Conservation (phyloP, 352 stramenopile species). For the Pythium plurisporium region DNA sequence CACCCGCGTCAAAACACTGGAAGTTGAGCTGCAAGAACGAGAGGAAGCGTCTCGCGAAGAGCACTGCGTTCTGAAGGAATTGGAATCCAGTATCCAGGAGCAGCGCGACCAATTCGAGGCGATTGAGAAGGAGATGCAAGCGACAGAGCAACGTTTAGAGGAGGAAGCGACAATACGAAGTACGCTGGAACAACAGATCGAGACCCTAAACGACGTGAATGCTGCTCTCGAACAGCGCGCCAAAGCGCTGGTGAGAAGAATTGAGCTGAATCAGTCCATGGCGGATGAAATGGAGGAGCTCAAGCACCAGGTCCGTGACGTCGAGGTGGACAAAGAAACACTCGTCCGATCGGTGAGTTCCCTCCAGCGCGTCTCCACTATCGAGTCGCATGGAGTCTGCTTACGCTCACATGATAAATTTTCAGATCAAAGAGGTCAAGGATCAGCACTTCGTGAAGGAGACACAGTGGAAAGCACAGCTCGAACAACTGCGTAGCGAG, state of each 20-base stretch:
- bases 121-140: constrained; percentile 50
- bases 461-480: constrained; percentile 54
- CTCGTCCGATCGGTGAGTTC: constrained; percentile 48
- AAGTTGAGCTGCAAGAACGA: constrained; percentile 38
- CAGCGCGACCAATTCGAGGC: constrained; percentile 50
- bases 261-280: constrained; percentile 48
- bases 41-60: constrained; percentile 34
- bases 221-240: constrained; percentile 64
- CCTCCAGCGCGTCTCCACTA: neutral
- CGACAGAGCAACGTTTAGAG: constrained; percentile 38
- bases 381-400: neutral
- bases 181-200: constrained; percentile 59
- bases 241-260: constrained; percentile 54
- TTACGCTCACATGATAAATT: neutral
- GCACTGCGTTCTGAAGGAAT: constrained; percentile 32
- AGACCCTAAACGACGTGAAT: constrained; percentile 75
- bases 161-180: constrained; percentile 50
- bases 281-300: constrained; percentile 56
- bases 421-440: constrained; percentile 69
- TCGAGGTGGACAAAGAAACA: constrained; percentile 67
- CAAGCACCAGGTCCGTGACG: constrained; percentile 54
- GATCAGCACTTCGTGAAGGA: constrained; percentile 55
- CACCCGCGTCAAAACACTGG: constrained; percentile 46
- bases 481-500: constrained; percentile 47
- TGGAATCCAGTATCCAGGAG: constrained; percentile 52